phyloP scores from a whole-genome alignment of 225 moss, liverwort and hornwort genomes.

The Ulota crispa region DNA sequence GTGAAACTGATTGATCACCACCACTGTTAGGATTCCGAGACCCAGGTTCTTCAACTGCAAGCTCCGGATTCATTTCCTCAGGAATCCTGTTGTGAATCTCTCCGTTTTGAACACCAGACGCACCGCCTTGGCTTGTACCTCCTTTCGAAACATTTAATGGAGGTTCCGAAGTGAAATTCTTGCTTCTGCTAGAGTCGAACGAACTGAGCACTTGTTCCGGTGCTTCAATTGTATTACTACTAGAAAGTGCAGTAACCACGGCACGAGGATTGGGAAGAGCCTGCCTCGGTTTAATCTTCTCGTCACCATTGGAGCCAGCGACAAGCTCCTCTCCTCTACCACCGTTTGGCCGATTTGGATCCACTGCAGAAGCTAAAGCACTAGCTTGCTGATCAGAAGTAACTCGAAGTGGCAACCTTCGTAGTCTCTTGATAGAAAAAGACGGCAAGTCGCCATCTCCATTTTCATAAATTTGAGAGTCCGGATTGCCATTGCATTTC shows the following conservation, averaged over 20 bases:
- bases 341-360: conserved; percentile 2
- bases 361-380: conserved; percentile 13
- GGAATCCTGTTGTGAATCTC: not conserved
- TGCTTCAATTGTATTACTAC: conserved; percentile 9
- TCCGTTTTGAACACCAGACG: conserved; percentile 18
- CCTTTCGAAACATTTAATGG: conserved; percentile 8
- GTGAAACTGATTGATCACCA: not conserved
- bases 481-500: conserved; percentile 34
- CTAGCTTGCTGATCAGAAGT: conserved; percentile 30
- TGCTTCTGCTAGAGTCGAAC: conserved; percentile 14
- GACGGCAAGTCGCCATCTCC: conserved; percentile 58
- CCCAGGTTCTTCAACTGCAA: conserved; percentile 24
- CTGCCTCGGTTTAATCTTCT: conserved; percentile 10
- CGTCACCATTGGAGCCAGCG: conserved; percentile 1
- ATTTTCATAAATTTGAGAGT: conserved; percentile 32
- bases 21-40: conserved; percentile 15
- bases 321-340: conserved; percentile 9
- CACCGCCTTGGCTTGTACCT: not conserved
- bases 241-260: conserved; percentile 12
- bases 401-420: conserved; percentile 48
- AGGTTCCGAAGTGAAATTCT: conserved; percentile 9
- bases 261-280: conserved; percentile 9
- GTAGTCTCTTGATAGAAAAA: conserved; percentile 54
- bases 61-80: conserved; percentile 25
- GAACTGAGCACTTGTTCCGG: conserved; percentile 22